Base-by-base conservation (phyloP, 2,329 filamentous ascomycete genomes). In the Talaromyces sp. region DNA sequence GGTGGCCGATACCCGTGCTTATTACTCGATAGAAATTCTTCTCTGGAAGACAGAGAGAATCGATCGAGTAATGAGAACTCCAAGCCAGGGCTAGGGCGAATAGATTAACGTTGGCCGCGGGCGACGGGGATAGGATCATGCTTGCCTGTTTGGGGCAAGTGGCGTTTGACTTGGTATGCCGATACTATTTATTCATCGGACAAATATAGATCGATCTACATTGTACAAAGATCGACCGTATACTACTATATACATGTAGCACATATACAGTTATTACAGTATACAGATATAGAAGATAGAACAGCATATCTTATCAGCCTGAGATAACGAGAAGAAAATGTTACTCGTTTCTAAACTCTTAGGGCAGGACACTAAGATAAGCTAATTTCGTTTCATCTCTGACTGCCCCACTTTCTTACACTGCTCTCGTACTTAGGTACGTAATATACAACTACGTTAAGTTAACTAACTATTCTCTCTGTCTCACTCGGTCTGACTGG, bases 131-230 rank as follows among this genome's bases (percentile, higher is more conserved):
- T 66, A 63, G 64, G 34, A 47, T 38, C 64, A 66, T 45, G 36
- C 53, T 66, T 66, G 64, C 64, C 60, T 29, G 31, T 66, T 66
- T 59, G 54, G 64, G 64, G 17, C 5, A 58, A 38, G 59, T 31
- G 56, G 36, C n/a, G n/a, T n/a, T n/a, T n/a, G n/a, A n/a, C n/a
- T n/a, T n/a, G n/a, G n/a, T n/a, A n/a, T n/a, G n/a, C n/a, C n/a
- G n/a, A n/a, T n/a, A n/a, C n/a, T n/a, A n/a, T 31, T 31, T 31
- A 31, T 7, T 3, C 10, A 43, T 19, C 17, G n/a, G 40, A 8
- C 17, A 19, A n/a, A 5, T n/a, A 36, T 13, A 15, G 38, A 3
- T 15, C 6, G 45, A 49, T 45, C 40, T 22, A 45, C 40, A 45
- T 3, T 2, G n/a, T 19, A 45, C 40, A 22, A 4, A 47, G 2